Base-by-base conservation (phyloP, 345 rosid genomes). In the Balakata baccata region DNA sequence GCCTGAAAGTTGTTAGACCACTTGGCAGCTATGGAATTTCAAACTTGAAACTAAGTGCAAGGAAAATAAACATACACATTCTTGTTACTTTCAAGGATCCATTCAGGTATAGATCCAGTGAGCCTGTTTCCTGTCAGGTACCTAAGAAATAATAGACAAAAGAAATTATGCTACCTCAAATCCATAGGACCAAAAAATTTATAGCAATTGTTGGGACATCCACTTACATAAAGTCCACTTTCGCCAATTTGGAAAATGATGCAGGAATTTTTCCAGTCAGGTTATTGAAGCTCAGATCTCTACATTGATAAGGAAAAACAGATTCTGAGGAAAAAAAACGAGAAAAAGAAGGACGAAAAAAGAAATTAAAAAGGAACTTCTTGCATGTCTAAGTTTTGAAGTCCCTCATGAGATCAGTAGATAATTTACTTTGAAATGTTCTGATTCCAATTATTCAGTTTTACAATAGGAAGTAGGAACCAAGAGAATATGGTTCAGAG, bases 281-380 rank as follows among this genome's bases (percentile, higher is more conserved):
- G 72, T 78, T 84, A 74, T 93, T 93, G 78, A 86, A 91, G 80
- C 94, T 93, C 70, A 93, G 88, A 79, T 93, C 98, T 75, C 97
- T 93, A 80, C 85, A 88, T 7, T 16, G 64, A 71, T 13, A 68
- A 58, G 81, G 25, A 74, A 58, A 64, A 29, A 17, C 53, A 58
- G 53, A 45, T 23, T 47, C 16, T 23, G 41, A 47, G 38, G 9
- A 2, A 14, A 47, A 5, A 50, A 14, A 1, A 12, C 5, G 70
- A 17, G 41, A 38, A 63, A 63, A 38, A 5, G 11, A 51, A 18
- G 4, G 47, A 43, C 5, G 47, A 43, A 43, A 43, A 43, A 43
- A 22, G 9, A 57, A 57, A 57, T n/a, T 22, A 2, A 57, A n/a
- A 56, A 57, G 34, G 4, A 10, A 57, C 29, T 57, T 7, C 34